Percentiles rank a stretch among this genome's conserved stretches.
phyloP scores from a whole-genome alignment of 441 rosid genomes.

The Pelargonium cotyledonis region DNA sequence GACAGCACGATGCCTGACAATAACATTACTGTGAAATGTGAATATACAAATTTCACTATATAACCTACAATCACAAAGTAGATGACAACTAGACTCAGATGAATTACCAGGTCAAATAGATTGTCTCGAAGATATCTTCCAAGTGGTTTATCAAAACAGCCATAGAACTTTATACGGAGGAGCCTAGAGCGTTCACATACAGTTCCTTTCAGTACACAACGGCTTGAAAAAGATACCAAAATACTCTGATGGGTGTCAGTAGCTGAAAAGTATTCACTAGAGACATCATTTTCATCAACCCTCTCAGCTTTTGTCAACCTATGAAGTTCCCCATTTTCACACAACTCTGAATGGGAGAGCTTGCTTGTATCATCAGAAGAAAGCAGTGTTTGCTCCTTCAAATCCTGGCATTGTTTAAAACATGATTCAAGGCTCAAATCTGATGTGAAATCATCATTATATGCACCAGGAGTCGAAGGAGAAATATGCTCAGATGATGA shows the following conservation, averaged over 20 bases:
- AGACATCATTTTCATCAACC: conserved; percentile 32
- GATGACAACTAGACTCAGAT: conserved; percentile 22
- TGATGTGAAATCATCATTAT: conserved; percentile 26
- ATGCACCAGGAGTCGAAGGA: conserved; percentile 28
- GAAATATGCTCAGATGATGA: conserved; percentile 30
- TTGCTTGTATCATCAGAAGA: conserved; percentile 22
- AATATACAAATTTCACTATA: background rate
- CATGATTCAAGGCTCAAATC: conserved; percentile 26
- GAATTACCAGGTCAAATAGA: conserved; percentile 82
- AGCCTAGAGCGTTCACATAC: conserved; percentile 93
- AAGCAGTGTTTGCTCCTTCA: conserved; percentile 19
- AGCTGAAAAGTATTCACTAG: conserved; percentile 74
- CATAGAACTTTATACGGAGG: conserved; percentile 89
- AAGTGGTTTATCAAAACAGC: conserved; percentile 88
- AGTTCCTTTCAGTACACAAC: conserved; percentile 95
- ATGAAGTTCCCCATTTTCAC: conserved; percentile 29
- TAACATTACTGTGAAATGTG: background rate
- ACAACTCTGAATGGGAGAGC: conserved; percentile 29
- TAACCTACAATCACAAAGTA: conserved; percentile 8
- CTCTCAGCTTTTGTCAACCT: conserved; percentile 36
- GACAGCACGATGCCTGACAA: conserved; percentile 58
- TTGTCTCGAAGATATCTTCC: conserved; percentile 87
- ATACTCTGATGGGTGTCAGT: conserved; percentile 95
- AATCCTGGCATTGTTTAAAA: conserved; percentile 30
- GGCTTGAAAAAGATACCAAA: conserved; percentile 86